Evolutionary conservation across 139 green algal species (phyloP).

Genomic region (Asterochloris erici): DNA sequence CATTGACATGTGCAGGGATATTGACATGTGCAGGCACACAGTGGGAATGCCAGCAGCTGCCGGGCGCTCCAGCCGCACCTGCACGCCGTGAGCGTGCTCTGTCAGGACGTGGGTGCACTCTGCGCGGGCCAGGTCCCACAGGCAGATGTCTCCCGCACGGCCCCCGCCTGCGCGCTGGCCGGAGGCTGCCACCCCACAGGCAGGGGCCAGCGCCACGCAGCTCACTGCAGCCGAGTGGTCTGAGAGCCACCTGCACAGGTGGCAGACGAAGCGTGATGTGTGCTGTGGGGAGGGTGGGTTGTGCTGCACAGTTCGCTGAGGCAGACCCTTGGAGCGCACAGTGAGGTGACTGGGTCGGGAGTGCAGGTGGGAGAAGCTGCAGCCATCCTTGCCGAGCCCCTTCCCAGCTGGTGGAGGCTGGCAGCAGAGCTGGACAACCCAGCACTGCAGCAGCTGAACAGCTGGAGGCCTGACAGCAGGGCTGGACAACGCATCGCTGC

Average conservation of each 20-base stretch:
- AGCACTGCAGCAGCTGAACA: too few relatives aligned
- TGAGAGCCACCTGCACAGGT: neutral
- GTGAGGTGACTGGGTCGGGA: too few relatives aligned
- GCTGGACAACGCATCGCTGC: neutral
- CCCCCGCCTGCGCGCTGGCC: neutral
- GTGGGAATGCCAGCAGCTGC: slow-evolving; percentile 29
- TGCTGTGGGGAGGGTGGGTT: too few relatives aligned
- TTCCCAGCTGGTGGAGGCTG: too few relatives aligned
- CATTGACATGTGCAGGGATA: too few relatives aligned
- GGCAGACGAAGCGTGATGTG: too few relatives aligned
- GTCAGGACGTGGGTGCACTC: slow-evolving; percentile 29
- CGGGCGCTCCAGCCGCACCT: slow-evolving; percentile 12
- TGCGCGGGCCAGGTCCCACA: slow-evolving; percentile 17
- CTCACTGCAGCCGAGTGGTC: neutral
- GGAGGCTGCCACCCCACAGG: slow-evolving; percentile 9
- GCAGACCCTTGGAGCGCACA: too few relatives aligned
- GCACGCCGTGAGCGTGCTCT: slow-evolving; percentile 24
- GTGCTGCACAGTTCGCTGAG: too few relatives aligned
- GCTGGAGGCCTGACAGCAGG: too few relatives aligned
- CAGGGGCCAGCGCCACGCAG: slow-evolving; percentile 10
- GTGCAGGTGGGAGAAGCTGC: too few relatives aligned
- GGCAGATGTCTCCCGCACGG: neutral
- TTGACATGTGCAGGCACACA: neutral
- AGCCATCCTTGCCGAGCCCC: too few relatives aligned
- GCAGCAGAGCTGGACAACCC: too few relatives aligned